Evolutionary conservation across 148 eudicot genomes (phyloP).

Genomic region (Fagopyrum esculentum): DNA sequence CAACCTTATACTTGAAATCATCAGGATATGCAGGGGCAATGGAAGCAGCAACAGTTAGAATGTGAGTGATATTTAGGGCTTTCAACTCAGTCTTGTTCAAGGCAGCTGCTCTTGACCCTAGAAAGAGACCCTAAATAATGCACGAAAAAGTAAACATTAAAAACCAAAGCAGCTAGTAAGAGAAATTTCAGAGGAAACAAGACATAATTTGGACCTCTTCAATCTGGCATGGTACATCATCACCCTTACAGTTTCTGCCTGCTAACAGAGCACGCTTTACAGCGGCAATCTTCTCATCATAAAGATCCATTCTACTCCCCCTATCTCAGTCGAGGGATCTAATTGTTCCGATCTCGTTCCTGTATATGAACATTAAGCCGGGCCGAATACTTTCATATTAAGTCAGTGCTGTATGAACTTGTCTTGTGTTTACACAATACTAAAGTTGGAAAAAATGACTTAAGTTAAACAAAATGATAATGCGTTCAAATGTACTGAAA

Average conservation of each 20-base stretch:
- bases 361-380: too few species aligned
- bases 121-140: constrained; percentile 46
- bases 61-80: constrained; percentile 67
- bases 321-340: background rate
- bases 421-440: too few species aligned
- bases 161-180: too few species aligned
- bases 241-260: constrained; percentile 24
- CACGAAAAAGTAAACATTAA: background rate
- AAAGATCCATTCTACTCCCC: constrained; percentile 6
- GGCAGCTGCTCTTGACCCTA: constrained; percentile 87
- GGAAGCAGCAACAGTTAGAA: constrained; percentile 57
- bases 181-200: background rate
- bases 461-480: too few species aligned
- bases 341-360: background rate
- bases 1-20: constrained; percentile 59
- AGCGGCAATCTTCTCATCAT: constrained; percentile 6
- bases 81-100: constrained; percentile 54
- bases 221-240: constrained; percentile 63
- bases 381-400: too few species aligned
- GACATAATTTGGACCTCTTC: constrained; percentile 46
- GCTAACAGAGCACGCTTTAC: background rate
- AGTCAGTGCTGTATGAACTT: too few species aligned
- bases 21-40: constrained; percentile 44
- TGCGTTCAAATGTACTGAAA: too few species aligned
- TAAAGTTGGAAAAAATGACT: too few species aligned